These are phyloP conservation scores for Termitomyces sp. DNA, from an alignment of 768 basidiomycete species.

Conservation along the genomic window DNA sequence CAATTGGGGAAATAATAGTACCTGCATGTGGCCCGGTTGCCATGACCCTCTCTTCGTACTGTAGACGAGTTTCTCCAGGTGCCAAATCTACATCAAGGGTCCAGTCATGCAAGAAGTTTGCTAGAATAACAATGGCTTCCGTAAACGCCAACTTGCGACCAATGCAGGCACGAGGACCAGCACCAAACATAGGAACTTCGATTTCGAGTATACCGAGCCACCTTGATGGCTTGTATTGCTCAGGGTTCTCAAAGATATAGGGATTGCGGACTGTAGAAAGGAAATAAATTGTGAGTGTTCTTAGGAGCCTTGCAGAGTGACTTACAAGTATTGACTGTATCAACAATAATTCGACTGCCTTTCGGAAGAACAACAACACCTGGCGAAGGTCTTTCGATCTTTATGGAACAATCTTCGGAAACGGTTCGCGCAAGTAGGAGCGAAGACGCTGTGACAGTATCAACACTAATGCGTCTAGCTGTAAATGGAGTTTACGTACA, in stretches of 20 bases:
- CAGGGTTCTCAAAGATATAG: conserved; percentile 22
- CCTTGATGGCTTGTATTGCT: conserved; percentile 24
- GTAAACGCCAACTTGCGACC: neutral
- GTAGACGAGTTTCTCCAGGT: neutral
- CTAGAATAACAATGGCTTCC: neutral
- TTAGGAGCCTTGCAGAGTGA: neutral
- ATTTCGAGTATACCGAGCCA: conserved; percentile 23
- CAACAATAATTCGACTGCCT: conserved; percentile 15
- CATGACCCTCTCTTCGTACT: conserved; percentile 1
- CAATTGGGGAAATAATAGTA: neutral
- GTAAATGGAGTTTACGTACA: no score
- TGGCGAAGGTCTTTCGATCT: neutral
- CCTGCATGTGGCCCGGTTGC: neutral
- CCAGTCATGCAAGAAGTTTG: neutral
- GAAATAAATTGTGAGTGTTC: neutral
- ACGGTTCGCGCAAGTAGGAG: conserved; percentile 20
- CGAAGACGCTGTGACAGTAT: conserved; percentile 11
- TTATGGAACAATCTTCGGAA: conserved; percentile 17
- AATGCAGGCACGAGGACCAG: conserved; percentile 10
- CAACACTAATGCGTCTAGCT: no score
- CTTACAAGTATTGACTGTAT: conserved; percentile 22
- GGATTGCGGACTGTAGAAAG: conserved; percentile 23
- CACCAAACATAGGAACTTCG: conserved; percentile 17
- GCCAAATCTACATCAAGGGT: neutral
- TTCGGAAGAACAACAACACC: conserved; percentile 4